Evolutionary conservation across 345 rosid species (phyloP).

Genomic region (Bretschneidera sinensis): DNA sequence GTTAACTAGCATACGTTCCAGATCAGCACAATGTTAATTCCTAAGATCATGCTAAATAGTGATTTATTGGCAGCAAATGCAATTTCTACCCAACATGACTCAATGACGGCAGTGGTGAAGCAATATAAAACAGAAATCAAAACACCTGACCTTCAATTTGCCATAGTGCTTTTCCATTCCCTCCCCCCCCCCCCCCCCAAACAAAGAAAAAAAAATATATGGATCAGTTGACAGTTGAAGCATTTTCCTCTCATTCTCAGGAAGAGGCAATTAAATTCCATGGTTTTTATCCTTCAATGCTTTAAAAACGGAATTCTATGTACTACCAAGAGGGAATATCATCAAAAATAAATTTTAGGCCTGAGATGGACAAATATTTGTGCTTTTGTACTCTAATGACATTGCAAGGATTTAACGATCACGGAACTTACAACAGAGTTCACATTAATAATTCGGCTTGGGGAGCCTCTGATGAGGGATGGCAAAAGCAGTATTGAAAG

Average conservation of each 20-base stretch:
- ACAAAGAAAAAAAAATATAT: no score
- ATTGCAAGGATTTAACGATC: neutral
- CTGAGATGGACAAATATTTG: neutral
- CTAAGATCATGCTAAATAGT: no score
- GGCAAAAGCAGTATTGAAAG: conserved; percentile 88
- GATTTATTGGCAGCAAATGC: no score
- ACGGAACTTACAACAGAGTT: conserved; percentile 89
- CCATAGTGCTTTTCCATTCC: neutral
- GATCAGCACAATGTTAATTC: no score
- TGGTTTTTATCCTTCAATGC: neutral
- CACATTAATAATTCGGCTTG: conserved; percentile 87
- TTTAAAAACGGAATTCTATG: no score
- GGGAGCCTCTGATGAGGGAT: conserved; percentile 87
- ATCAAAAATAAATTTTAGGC: no score
- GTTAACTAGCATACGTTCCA: no score
- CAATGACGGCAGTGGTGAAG: no score
- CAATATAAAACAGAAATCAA: neutral
- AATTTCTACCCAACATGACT: no score
- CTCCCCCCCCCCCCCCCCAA: no score
- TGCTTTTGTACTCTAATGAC: neutral
- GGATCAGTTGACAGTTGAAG: neutral
- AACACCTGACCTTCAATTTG: neutral
- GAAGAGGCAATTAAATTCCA: neutral
- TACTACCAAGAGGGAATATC: neutral
- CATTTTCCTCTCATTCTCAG: neutral